Percentiles rank a stretch among this genome's conserved stretches.
Conservation (phyloP, 2,329 filamentous ascomycete genomes). For the Clonostachys sp. region DNA sequence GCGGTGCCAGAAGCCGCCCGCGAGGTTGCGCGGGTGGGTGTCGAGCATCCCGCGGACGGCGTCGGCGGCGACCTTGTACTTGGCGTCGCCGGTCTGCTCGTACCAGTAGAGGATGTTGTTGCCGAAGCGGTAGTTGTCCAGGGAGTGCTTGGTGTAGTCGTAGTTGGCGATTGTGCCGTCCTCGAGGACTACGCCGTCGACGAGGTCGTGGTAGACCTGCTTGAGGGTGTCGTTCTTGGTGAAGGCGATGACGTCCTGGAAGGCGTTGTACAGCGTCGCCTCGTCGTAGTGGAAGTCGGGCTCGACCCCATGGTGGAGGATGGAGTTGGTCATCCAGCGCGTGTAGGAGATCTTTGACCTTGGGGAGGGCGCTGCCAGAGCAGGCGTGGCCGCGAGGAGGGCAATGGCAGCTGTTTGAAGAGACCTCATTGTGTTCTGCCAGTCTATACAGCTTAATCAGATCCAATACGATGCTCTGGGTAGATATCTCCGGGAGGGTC, state of each 20-base stretch:
- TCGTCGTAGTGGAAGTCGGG: conserved; percentile 36
- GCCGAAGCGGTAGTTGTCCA: conserved; percentile 46
- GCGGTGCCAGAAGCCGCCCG: conserved; percentile 47
- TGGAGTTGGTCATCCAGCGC: conserved; percentile 37
- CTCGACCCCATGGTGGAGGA: conserved; percentile 30
- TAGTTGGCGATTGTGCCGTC: conserved; percentile 41
- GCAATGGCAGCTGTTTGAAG: no score
- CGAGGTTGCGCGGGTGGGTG: conserved; percentile 37
- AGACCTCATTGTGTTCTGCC: no score
- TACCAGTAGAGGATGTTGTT: conserved; percentile 44
- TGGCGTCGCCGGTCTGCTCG: conserved; percentile 33
- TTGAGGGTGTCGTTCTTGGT: conserved; percentile 34
- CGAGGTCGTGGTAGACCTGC: conserved; percentile 33
- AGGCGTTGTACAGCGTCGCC: conserved; percentile 38
- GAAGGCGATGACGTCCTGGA: conserved; percentile 36
- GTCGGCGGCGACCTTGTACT: conserved; percentile 40
- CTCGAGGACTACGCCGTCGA: conserved; percentile 39
- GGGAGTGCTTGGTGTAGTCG: conserved; percentile 37
- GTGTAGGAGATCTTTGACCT: conserved; percentile 11
- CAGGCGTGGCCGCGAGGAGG: no score
- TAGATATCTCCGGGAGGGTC: no score
- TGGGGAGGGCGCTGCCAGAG: not conserved
- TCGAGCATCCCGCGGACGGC: conserved; percentile 32
- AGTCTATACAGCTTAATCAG: no score
- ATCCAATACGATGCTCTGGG: no score